Evolutionary conservation across 768 basidiomycete genomes (phyloP), one percentile per base, ranked within the genome.

Genomic region (Ramaria sp.): DNA sequence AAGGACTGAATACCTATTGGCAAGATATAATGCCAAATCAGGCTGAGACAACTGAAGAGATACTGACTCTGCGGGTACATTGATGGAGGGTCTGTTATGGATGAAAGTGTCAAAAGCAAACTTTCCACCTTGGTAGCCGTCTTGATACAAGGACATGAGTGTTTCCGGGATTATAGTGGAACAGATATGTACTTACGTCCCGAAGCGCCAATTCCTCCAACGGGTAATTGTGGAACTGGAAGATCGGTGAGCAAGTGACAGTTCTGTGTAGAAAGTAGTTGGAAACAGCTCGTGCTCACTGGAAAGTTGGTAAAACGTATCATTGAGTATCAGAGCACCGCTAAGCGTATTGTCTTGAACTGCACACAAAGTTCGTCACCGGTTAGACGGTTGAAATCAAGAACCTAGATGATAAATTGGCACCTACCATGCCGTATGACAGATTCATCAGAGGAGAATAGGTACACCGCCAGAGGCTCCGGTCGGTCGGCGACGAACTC

Each of bases 381-480:
- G 22, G n/a, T n/a, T n/a, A n/a, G n/a, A n/a, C n/a, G n/a, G n/a
- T n/a, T n/a, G n/a, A n/a, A n/a, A n/a, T n/a, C n/a, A n/a, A 45
- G 18, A 24, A 7, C 12, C 51, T 44, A 5, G 20, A 39, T 7
- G 22, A 10, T 2, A 15, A 24, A 48, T 9, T 25, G 25, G 16
- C 5, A 56, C 67, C 25, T 50, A 81, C 86, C 78, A 67, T 82
- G 83, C 20, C 71, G 64, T 68, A 87, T 87, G 62, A 83, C 72
- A 15, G 66, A 66, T 1, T 71, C 57, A 58, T 83, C 77, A 56
- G 76, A 69, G 1, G 85, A 75, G 67, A 93, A 93, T 32, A 88
- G 79, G 61, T 93, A 91, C 6, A 92, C 66, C 2, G 81, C 78
- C n/a, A 93, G 74, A 5, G 91, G 87, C 55, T 86, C 85, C 71